phyloP scores from a whole-genome alignment of 495 filamentous ascomycete genomes.

The Penicillium pancosmium region DNA sequence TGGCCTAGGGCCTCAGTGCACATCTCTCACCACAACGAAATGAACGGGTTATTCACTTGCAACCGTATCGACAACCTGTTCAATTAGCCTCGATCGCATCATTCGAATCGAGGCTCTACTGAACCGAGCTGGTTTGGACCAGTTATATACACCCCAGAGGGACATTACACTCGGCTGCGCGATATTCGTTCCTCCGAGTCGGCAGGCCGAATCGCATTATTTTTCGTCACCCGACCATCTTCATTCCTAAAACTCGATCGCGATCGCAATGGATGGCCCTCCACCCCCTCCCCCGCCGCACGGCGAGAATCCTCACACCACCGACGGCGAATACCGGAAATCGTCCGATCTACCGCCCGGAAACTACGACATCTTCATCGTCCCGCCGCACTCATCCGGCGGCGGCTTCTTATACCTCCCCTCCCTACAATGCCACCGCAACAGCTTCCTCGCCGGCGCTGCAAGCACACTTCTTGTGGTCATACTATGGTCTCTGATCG shows the following conservation, averaged over 20 bases:
- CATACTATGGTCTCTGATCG: conserved; percentile 66
- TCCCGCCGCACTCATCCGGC: conserved; percentile 90
- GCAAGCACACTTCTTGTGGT: conserved; percentile 69
- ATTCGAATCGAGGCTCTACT: conserved; percentile 4
- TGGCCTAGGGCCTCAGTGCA: conserved; percentile 44
- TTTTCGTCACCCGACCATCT: conserved; percentile 2
- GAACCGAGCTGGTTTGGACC: not conserved
- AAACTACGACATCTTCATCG: conserved; percentile 96
- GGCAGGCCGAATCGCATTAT: conserved; percentile 1
- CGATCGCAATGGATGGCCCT: conserved; percentile 47
- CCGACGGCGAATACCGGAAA: conserved; percentile 50
- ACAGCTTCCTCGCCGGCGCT: conserved; percentile 89
- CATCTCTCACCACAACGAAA: conserved; percentile 35
- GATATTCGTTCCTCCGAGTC: not conserved
- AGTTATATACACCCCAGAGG: not conserved
- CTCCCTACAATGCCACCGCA: conserved; percentile 78
- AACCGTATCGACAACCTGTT: conserved; percentile 24
- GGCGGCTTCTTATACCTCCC: conserved; percentile 93
- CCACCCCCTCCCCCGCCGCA: conserved; percentile 69
- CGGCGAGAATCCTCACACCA: conserved; percentile 64
- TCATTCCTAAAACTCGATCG: conserved; percentile 1
- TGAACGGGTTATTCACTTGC: conserved; percentile 34
- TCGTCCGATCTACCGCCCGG: conserved; percentile 69
- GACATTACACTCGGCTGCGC: not conserved
- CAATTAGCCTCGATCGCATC: conserved; percentile 17